Base-by-base conservation (phyloP, 2,329 filamentous ascomycete genomes). In the Neofusicoccum laricinum region DNA sequence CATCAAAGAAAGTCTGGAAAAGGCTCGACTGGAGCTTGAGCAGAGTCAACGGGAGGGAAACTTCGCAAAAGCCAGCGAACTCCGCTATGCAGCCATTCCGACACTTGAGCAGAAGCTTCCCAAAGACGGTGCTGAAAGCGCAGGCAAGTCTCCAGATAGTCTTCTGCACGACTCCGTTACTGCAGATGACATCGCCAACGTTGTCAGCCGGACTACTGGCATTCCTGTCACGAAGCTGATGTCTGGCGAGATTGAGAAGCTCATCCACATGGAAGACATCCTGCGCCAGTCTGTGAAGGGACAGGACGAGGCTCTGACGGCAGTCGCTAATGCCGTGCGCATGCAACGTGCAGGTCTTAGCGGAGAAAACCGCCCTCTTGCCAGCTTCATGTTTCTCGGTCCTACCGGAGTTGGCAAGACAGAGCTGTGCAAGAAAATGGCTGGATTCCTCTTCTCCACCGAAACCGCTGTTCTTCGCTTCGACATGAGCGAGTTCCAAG, bases 401-500 rank as follows among this genome's bases (percentile, higher is more conserved):
- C 95, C 95, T 4, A 98, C 95, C 0, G 95, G 95, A 73, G 94
- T 97, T 17, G 95, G 95, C 64, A 99, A 98, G 81, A 99, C 95
- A 2, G 93, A 98, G 74, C 86, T 98, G 1, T 97, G 93, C 84
- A 98, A 98, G 83, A 94, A 96, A 75, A 89, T 99, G 70, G 95
- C 95, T 1, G 86, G 85, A 65, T 98, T 97, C 80, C 82, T 99
- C 41, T 99, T 98, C 79, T 95, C 91, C 0, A 97, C 92, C 1
- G 92, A 97, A 71, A 88, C 88, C 32, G 94, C 95, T 2, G 92
- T 99, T 30, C 87, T 97, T 38, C 86, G 95, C 38, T 98, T 98
- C 77, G 95, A 98, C 77, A 98, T 98, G 95, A 92, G 88, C 71
- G 95, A 99, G 74, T 98, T 97, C 76, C 93, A 96, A 74, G 95